Conservation (phyloP, 169 alveolate species). For the Perkinsus olseni region DNA sequence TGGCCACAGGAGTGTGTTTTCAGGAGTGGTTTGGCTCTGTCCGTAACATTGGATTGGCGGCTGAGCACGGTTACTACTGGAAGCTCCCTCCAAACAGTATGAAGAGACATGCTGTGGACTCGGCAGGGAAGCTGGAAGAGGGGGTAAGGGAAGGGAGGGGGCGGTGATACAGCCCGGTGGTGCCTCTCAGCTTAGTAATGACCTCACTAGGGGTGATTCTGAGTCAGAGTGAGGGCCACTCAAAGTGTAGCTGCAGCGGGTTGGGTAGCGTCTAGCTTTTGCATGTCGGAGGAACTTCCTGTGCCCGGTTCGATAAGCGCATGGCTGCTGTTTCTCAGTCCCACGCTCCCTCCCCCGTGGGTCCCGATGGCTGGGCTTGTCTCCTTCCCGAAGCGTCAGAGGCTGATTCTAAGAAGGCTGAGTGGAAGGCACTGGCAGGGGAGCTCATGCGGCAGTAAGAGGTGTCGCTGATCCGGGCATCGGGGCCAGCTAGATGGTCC, state of each 20-base stretch:
- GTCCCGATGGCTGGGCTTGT: neutral
- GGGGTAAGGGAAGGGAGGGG: neutral
- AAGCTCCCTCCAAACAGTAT: constrained; percentile 13
- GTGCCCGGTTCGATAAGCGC: no score
- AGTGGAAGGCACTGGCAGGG: constrained; percentile 27
- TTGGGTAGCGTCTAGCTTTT: neutral
- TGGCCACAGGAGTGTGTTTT: neutral
- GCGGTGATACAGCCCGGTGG: no score
- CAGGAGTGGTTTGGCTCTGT: constrained; percentile 34
- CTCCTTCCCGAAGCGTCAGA: neutral
- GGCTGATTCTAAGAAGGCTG: neutral
- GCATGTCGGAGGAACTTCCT: no score
- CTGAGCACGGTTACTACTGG: constrained; percentile 29
- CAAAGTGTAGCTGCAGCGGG: neutral
- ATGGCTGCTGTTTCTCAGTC: neutral
- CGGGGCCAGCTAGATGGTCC: no score
- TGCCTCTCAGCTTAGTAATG: no score
- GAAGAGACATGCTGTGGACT: neutral
- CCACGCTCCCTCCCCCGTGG: neutral
- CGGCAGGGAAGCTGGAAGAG: neutral
- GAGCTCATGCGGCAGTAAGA: constrained; percentile 28
- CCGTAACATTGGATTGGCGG: constrained; percentile 25
- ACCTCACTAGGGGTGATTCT: no score
- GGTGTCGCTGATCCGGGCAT: no score
- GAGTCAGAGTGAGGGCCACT: no score